A percentile compares a stretch with the other conserved stretches of the same genome.
Conservation (phyloP, 805 yeast genomes). For the Saccharomyces eubayanus region DNA sequence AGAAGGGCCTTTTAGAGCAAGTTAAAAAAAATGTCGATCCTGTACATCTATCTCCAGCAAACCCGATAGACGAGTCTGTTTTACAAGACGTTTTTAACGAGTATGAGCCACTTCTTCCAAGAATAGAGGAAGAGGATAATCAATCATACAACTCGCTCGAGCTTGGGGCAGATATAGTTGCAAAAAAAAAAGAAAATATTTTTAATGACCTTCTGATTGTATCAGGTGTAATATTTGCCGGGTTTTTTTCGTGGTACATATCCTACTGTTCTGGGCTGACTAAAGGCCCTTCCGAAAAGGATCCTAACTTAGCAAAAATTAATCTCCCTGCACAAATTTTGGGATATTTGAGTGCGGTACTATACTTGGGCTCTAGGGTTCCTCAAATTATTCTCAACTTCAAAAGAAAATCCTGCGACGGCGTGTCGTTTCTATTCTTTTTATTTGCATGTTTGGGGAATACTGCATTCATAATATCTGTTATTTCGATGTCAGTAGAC, state of each 20-base stretch:
- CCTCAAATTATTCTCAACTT: conserved; percentile 87
- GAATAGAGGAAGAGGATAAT: background rate
- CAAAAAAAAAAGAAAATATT: conserved; percentile 16
- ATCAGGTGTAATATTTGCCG: conserved; percentile 59
- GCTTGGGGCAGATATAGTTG: conserved; percentile 6
- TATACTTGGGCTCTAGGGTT: conserved; percentile 79
- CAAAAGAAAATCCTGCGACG: conserved; percentile 86
- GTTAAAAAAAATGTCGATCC: conserved; percentile 48
- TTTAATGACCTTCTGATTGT: conserved; percentile 45
- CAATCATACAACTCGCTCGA: background rate
- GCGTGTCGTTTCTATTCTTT: conserved; percentile 87
- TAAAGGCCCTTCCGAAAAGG: background rate
- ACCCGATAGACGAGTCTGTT: conserved; percentile 67
- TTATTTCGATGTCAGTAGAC: conserved; percentile 65
- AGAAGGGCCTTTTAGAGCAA: background rate
- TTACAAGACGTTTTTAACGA: conserved; percentile 38
- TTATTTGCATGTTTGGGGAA: conserved; percentile 93
- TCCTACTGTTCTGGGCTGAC: conserved; percentile 35
- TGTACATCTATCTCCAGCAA: conserved; percentile 80
- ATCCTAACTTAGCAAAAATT: conserved; percentile 29
- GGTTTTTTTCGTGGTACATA: conserved; percentile 81
- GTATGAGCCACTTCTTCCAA: conserved; percentile 20
- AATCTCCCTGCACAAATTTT: conserved; percentile 78
- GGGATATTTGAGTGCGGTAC: conserved; percentile 68
- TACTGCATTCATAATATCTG: conserved; percentile 80